phyloP scores from a whole-genome alignment of 106 monocot genomes.

The Agapanthus africanus region DNA sequence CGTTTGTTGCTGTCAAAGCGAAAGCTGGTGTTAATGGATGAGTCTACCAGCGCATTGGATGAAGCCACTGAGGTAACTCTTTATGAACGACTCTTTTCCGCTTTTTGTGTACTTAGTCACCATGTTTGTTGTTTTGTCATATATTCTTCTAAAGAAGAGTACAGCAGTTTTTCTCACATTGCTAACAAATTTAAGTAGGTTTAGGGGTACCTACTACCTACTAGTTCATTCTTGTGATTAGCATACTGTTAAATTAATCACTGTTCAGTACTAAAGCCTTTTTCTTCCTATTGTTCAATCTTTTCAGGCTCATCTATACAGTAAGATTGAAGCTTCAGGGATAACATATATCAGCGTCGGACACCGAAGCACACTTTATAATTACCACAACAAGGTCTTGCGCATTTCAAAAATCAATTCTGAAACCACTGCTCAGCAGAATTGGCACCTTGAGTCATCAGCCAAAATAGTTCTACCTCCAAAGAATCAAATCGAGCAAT shows the following conservation, averaged over 20 bases:
- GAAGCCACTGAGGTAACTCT: slow-evolving; percentile 65
- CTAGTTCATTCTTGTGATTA: too few relatives aligned
- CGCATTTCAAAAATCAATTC: slow-evolving; percentile 40
- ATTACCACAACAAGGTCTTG: slow-evolving; percentile 70
- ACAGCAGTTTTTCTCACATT: too few relatives aligned
- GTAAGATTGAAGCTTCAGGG: slow-evolving; percentile 64
- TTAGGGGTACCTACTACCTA: too few relatives aligned
- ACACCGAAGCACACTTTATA: slow-evolving; percentile 57
- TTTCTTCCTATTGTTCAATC: slow-evolving; percentile 12
- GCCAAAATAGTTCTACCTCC: not conserved
- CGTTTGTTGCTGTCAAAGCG: slow-evolving; percentile 63
- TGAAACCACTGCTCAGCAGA: slow-evolving; percentile 8
- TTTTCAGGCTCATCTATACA: slow-evolving; percentile 67
- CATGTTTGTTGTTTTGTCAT: too few relatives aligned
- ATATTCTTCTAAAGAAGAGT: too few relatives aligned
- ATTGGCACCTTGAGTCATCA: slow-evolving; percentile 53
- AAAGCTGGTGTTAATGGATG: slow-evolving; percentile 58
- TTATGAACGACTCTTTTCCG: slow-evolving; percentile 31
- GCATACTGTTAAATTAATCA: too few relatives aligned
- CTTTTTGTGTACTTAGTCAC: too few relatives aligned
- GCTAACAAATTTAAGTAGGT: too few relatives aligned
- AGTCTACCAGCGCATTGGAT: slow-evolving; percentile 84
- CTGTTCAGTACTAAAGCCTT: not conserved
- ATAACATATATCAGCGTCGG: slow-evolving; percentile 84
- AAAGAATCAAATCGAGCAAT: slow-evolving; percentile 6